These are phyloP conservation scores for Colletotrichum cuscutae DNA, from an alignment of 2,329 filamentous ascomycete species.

Conservation along the genomic window DNA sequence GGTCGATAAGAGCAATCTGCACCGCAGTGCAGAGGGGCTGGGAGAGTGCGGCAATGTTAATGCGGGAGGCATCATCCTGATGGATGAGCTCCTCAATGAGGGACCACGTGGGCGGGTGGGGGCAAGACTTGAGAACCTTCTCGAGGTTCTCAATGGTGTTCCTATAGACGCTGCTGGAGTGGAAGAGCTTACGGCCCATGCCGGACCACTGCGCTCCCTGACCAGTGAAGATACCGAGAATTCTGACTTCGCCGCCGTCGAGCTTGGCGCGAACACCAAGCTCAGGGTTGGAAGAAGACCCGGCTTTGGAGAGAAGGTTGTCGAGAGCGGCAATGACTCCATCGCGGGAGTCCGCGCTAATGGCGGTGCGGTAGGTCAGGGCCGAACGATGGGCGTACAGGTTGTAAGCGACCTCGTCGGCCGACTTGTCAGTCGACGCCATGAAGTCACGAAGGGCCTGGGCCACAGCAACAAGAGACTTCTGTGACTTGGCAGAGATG, in stretches of 20 bases:
- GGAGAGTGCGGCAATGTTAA: constrained; percentile 37
- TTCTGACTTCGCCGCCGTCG: constrained; percentile 27
- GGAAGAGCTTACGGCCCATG: constrained; percentile 44
- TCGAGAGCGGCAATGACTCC: constrained; percentile 12
- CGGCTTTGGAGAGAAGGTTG: constrained; percentile 21
- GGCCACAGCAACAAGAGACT: constrained; percentile 25
- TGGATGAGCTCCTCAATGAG: constrained; percentile 38
- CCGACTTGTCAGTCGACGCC: not conserved
- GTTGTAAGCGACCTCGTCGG: constrained; percentile 27
- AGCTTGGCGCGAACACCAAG: constrained; percentile 30
- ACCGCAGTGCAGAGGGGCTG: constrained; percentile 38
- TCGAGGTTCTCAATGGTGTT: constrained; percentile 36
- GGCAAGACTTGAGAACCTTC: constrained; percentile 13
- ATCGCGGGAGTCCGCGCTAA: constrained; percentile 17
- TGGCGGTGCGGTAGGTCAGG: constrained; percentile 22
- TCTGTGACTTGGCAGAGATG: constrained; percentile 32
- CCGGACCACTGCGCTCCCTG: constrained; percentile 46
- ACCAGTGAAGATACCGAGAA: constrained; percentile 46
- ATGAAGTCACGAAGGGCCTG: constrained; percentile 23
- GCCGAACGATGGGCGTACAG: constrained; percentile 24
- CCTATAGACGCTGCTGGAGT: constrained; percentile 22
- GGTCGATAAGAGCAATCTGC: constrained; percentile 39
- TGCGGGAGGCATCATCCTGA: constrained; percentile 22
- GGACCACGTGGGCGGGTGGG: constrained; percentile 10
- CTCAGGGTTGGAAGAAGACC: constrained; percentile 20